Conservation (phyloP, 805 yeast genomes). For the Candida rishiriensis region DNA sequence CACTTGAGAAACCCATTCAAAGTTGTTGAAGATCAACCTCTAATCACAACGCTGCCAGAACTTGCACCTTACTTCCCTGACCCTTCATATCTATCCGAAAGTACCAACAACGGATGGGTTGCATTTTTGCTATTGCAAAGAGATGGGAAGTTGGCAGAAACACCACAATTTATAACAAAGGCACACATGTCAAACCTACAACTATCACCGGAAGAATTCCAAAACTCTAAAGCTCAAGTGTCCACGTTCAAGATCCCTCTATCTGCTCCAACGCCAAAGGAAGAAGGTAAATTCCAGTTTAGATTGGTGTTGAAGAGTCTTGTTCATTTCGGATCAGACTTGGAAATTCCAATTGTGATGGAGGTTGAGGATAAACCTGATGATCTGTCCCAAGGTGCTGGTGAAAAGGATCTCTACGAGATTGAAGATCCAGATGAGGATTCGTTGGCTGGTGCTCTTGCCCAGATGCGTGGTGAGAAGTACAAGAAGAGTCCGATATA, state of each 20-base stretch:
- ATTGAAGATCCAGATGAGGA: constrained; percentile 74
- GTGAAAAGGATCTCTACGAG: constrained; percentile 42
- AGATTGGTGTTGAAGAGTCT: constrained; percentile 66
- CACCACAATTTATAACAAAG: constrained; percentile 49
- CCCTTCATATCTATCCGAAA: constrained; percentile 27
- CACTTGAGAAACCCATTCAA: constrained; percentile 67
- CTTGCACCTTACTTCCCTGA: constrained; percentile 76
- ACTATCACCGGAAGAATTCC: constrained; percentile 46
- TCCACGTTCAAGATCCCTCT: constrained; percentile 76
- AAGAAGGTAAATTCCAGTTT: constrained; percentile 61
- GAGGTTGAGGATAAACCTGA: constrained; percentile 59
- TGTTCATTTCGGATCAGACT: constrained; percentile 78
- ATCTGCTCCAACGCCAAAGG: constrained; percentile 72
- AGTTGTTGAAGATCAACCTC: constrained; percentile 64
- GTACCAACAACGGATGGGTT: constrained; percentile 46
- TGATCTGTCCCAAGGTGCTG: constrained; percentile 23
- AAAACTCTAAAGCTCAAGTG: constrained; percentile 43
- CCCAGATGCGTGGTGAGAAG: constrained; percentile 59
- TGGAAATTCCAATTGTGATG: constrained; percentile 67
- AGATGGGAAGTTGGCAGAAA: constrained; percentile 76
- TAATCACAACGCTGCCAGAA: constrained; percentile 46
- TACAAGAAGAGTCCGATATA: constrained; percentile 36
- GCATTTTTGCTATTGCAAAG: constrained; percentile 67
- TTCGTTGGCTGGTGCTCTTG: constrained; percentile 70
- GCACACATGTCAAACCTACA: constrained; percentile 52